Conservation (phyloP, 2,329 filamentous ascomycete genomes). For the Fonsecaea erecta region DNA sequence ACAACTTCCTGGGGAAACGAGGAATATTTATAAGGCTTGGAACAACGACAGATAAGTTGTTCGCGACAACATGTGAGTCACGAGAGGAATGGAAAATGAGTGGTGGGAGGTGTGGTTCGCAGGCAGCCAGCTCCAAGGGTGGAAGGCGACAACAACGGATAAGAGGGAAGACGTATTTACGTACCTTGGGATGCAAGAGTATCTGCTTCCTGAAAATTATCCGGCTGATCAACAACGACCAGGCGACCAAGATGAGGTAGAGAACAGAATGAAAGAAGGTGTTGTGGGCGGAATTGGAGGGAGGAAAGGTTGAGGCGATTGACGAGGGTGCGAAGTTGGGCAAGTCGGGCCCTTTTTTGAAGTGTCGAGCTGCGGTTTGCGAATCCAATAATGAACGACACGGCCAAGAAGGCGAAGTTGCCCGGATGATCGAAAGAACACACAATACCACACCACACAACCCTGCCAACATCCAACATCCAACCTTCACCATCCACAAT, state of each 20-base stretch:
- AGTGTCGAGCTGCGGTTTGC: conserved; percentile 14
- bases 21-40: conserved; percentile 12
- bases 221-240: conserved; percentile 20
- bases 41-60: conserved; percentile 13
- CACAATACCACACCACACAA: no score
- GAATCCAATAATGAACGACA: conserved; percentile 20
- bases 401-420: conserved; percentile 14
- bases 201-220: conserved; percentile 21
- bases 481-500: background rate
- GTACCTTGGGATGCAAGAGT: conserved; percentile 33
- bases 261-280: conserved; percentile 19
- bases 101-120: conserved; percentile 23
- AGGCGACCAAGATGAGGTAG: conserved; percentile 30
- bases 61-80: conserved; percentile 33
- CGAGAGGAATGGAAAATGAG: conserved; percentile 16
- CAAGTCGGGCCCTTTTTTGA: conserved; percentile 28
- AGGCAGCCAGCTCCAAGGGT: conserved; percentile 30
- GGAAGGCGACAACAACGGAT: conserved; percentile 19
- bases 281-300: conserved; percentile 26
- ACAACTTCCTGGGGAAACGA: conserved; percentile 14
- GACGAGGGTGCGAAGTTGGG: conserved; percentile 25
- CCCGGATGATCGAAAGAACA: conserved; percentile 20
- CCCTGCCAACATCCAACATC: conserved; percentile 4
- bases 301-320: conserved; percentile 26
- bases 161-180: conserved; percentile 26